Conservation (phyloP, 163 green algal genomes). For the Scenedesmus sp. region DNA sequence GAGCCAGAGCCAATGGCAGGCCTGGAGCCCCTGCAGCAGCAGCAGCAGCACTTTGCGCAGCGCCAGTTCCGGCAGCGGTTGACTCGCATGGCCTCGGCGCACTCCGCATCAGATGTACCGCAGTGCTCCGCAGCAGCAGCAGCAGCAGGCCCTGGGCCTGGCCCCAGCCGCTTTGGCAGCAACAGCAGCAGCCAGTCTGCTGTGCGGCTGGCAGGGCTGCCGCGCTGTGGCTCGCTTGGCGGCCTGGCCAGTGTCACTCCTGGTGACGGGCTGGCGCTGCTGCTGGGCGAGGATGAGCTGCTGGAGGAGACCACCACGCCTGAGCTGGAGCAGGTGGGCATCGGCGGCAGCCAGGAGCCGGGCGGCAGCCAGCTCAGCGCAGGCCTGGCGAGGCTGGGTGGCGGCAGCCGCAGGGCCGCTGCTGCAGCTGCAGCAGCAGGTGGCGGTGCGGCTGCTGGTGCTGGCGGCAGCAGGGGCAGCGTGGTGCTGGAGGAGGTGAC, state of each 20-base stretch:
- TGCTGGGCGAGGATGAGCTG: slow-evolving; percentile 7
- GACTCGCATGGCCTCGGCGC: background rate
- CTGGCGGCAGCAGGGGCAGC: background rate
- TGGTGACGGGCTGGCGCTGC: slow-evolving; percentile 25
- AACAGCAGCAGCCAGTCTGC: background rate
- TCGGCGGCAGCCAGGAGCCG: slow-evolving; percentile 52
- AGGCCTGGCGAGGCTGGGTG: background rate
- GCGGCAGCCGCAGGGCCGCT: background rate
- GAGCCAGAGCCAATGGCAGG: background rate
- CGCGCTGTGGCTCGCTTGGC: background rate
- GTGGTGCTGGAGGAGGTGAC: slow-evolving; percentile 45
- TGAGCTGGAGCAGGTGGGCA: slow-evolving; percentile 57
- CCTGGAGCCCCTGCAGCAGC: background rate
- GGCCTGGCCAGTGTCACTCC: slow-evolving; percentile 2
- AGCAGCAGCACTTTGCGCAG: slow-evolving; percentile 11
- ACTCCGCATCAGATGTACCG: slow-evolving; percentile 28
- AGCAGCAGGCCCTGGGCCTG: background rate
- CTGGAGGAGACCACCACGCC: slow-evolving; percentile 61
- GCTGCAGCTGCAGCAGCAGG: background rate
- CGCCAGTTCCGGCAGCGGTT: slow-evolving; percentile 8
- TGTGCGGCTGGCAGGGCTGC: background rate
- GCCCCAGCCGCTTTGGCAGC: slow-evolving; percentile 34
- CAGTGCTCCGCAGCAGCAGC: background rate
- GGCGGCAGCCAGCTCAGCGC: slow-evolving; percentile 36
- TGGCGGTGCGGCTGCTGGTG: background rate